phyloP scores from a whole-genome alignment of 768 basidiomycete genomes.

The Candolleomyces efflorescens region DNA sequence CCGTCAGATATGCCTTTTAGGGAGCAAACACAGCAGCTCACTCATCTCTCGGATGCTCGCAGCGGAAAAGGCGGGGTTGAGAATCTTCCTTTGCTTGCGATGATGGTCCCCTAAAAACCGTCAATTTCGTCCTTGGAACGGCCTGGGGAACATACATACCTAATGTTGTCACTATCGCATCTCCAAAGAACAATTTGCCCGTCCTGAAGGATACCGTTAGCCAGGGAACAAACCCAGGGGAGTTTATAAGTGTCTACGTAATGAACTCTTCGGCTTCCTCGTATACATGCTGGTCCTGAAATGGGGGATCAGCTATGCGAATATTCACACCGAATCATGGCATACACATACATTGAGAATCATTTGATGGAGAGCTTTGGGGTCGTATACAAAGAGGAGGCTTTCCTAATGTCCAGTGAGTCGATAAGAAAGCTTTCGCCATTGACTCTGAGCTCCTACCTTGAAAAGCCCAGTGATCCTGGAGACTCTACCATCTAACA shows the following conservation, averaged over 20 bases:
- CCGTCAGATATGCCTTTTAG: not conserved
- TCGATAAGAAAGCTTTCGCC: not conserved
- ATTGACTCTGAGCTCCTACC: not conserved
- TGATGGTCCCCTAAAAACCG: slow-evolving; percentile 10
- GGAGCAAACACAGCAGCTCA: slow-evolving; percentile 10
- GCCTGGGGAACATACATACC: slow-evolving; percentile 11
- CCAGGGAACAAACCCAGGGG: not conserved
- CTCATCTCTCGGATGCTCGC: slow-evolving; percentile 32
- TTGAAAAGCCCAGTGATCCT: slow-evolving; percentile 20
- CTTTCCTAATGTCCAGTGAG: slow-evolving; percentile 3
- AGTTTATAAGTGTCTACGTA: not conserved
- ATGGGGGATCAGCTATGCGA: not conserved
- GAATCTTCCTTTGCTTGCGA: slow-evolving; percentile 27
- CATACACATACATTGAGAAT: slow-evolving; percentile 31
- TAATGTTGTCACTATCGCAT: slow-evolving; percentile 14
- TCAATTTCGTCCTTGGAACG: not conserved
- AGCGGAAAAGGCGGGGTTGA: slow-evolving; percentile 33
- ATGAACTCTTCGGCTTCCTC: slow-evolving; percentile 18
- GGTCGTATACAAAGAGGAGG: slow-evolving; percentile 25
- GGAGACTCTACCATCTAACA: slow-evolving; percentile 30
- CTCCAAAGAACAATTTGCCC: slow-evolving; percentile 13
- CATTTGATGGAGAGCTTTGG: slow-evolving; percentile 41
- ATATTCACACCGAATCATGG: not conserved
- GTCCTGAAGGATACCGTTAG: not conserved
- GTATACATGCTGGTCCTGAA: slow-evolving; percentile 24